Evolutionary conservation across 495 filamentous ascomycete species (phyloP), one percentile per base, ranked within the genome.

Genomic region (Collariella sp.): DNA sequence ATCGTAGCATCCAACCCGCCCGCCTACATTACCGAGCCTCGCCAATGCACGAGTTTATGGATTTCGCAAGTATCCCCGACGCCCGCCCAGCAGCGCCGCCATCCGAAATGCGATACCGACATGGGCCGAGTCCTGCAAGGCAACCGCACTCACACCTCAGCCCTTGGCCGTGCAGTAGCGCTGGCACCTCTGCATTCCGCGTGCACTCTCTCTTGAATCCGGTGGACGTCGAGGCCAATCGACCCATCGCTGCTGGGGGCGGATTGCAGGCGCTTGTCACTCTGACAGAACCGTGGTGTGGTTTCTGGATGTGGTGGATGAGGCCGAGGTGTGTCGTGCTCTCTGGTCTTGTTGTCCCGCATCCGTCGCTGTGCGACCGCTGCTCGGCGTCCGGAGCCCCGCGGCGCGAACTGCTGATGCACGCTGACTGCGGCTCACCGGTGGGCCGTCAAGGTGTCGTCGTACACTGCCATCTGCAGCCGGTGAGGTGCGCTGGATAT

Each of bases 381-480:
- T 31, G 26, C 26, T 31, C 26, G 5, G 26, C 9, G 26, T 9
- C 9, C 26, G 5, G 26, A 5, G 26, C 4, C 38, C 38, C 12
- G 13, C 38, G 5, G 5, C 3, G 38, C 5, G 13, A 40, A 19
- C 15, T n/a, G 38, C 12, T 40, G 38, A 13, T 40, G 5, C 38
- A 40, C 5, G 6, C 36, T 16, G 39, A 38, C 49, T 52, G 49
- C 24, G 33, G 33, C n/a, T 53, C 51, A 53, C 51, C 51, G 51
- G 51, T 46, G 51, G 31, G 19, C n/a, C 34, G 31, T 15, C 33
- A 31, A 9, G 33, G 42, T 46, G 23, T 15, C 6, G 51, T 22
- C 41, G 51, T 53, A 40, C 51, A 39, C 39, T 53, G 41, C 31
- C 7, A 5, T 26, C 41, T 53, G 51, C 51, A 53, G 51, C 51